Conservation (phyloP, 768 basidiomycete species). For the Suillus clintonianus region DNA sequence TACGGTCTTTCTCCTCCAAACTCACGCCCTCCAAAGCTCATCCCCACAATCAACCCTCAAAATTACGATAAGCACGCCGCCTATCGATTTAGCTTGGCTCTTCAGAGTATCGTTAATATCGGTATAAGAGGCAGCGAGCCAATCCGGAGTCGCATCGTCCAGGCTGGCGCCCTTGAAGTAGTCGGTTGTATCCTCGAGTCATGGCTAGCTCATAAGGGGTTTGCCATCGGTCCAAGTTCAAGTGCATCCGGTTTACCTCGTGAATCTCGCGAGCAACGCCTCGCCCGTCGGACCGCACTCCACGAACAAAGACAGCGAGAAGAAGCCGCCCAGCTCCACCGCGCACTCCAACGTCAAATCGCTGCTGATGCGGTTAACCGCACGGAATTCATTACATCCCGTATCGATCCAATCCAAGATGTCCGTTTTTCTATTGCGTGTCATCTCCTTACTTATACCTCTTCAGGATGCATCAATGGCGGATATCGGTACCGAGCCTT, state of each 20-base stretch:
- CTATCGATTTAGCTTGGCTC: slow-evolving; percentile 88
- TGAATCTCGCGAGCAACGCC: slow-evolving; percentile 74
- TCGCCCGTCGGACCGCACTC: slow-evolving; percentile 59
- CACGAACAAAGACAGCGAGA: slow-evolving; percentile 60
- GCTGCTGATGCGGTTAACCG: slow-evolving; percentile 33
- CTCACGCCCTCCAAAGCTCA: slow-evolving; percentile 53
- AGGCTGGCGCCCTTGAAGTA: slow-evolving; percentile 91
- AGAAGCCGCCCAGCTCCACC: slow-evolving; percentile 56
- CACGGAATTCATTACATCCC: slow-evolving; percentile 9
- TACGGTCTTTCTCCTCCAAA: slow-evolving; percentile 77
- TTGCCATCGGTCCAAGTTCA: slow-evolving; percentile 80
- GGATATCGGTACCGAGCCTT: slow-evolving; percentile 22
- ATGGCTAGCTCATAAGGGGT: slow-evolving; percentile 87
- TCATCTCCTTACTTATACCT: background rate
- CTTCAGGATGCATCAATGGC: slow-evolving; percentile 36
- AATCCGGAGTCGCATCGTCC: slow-evolving; percentile 89
- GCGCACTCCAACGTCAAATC: slow-evolving; percentile 57
- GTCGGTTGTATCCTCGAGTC: slow-evolving; percentile 93
- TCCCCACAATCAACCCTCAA: slow-evolving; percentile 66
- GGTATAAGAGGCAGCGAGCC: slow-evolving; percentile 94
- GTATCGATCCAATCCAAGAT: slow-evolving; percentile 22
- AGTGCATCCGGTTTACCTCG: slow-evolving; percentile 74
- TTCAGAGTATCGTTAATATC: slow-evolving; percentile 96
- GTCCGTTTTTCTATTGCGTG: slow-evolving; percentile 9
- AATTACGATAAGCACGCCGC: slow-evolving; percentile 82